Conservation (phyloP, 805 yeast genomes). For the Metahyphopichia silvanorum region DNA sequence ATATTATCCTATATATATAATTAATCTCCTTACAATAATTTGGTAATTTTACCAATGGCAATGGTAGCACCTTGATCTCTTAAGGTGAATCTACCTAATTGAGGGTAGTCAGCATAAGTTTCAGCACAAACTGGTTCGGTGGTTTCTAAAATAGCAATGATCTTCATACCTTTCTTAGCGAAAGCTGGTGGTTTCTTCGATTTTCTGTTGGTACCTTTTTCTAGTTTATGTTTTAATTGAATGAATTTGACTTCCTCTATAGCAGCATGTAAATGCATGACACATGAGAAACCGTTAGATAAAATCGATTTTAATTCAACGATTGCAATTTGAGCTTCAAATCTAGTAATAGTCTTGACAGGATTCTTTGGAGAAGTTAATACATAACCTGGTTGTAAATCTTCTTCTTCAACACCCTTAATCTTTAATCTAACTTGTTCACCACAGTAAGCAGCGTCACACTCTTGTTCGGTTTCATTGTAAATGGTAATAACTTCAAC, state of each 20-base stretch:
- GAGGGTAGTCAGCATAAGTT: constrained; percentile 88
- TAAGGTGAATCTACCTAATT: constrained; percentile 95
- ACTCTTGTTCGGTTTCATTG: constrained; percentile 95
- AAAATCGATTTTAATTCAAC: constrained; percentile 93
- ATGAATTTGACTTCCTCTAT: constrained; percentile 89
- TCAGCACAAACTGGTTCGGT: constrained; percentile 90
- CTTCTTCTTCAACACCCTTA: constrained; percentile 97
- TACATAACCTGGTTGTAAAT: constrained; percentile 86
- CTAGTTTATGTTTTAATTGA: constrained; percentile 84
- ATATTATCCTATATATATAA: neutral
- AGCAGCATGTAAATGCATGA: constrained; percentile 98
- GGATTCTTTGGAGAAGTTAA: constrained; percentile 84
- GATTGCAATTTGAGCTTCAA: constrained; percentile 95
- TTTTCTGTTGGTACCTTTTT: constrained; percentile 94
- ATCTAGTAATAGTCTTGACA: constrained; percentile 82
- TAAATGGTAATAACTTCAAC: constrained; percentile 86
- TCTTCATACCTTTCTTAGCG: constrained; percentile 98
- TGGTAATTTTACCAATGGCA: constrained; percentile 97
- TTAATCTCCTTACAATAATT: constrained; percentile 53
- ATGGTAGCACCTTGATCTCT: constrained; percentile 98
- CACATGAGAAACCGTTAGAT: constrained; percentile 95
- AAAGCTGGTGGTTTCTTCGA: constrained; percentile 97
- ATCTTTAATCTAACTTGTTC: constrained; percentile 94
- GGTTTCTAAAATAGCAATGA: constrained; percentile 87
- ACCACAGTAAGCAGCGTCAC: constrained; percentile 86